These are phyloP conservation scores for Streptanthus diversifolius DNA, from an alignment of 345 rosid species.

Conservation along the genomic window DNA sequence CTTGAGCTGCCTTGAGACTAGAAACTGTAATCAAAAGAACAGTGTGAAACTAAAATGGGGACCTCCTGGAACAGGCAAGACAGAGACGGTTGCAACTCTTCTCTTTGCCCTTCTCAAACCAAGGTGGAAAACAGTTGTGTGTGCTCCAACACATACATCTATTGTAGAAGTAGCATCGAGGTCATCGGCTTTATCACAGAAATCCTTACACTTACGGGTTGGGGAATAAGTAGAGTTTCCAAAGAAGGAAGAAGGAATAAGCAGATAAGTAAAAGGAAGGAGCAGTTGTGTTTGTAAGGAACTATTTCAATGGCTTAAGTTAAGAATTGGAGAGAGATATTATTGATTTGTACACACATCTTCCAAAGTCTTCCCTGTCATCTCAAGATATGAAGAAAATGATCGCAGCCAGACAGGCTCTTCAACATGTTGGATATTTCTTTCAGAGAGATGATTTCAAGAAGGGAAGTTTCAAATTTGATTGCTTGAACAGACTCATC, in stretches of 20 bases:
- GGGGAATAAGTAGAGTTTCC: no score
- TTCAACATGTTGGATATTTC: background rate
- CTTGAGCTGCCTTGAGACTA: background rate
- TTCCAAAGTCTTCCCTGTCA: conserved; percentile 31
- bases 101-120: background rate
- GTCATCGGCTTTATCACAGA: no score
- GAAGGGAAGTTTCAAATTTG: background rate
- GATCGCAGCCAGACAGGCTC: conserved; percentile 16
- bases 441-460: background rate
- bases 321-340: conserved; percentile 12
- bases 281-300: no score
- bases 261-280: no score
- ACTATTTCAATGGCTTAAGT: no score
- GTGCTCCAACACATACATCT: background rate
- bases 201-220: no score
- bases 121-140: background rate
- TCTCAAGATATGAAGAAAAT: conserved; percentile 18
- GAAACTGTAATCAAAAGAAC: background rate
- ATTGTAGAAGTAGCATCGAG: no score
- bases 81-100: background rate
- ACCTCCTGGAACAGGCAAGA: background rate
- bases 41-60: background rate
- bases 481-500: background rate
- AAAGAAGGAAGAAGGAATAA: no score
- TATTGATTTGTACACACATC: conserved; percentile 35